Evolutionary conservation across 1,284 basidiomycete species (phyloP), one percentile per base, ranked within the genome.

Genomic region (Amylostereum areolatum): DNA sequence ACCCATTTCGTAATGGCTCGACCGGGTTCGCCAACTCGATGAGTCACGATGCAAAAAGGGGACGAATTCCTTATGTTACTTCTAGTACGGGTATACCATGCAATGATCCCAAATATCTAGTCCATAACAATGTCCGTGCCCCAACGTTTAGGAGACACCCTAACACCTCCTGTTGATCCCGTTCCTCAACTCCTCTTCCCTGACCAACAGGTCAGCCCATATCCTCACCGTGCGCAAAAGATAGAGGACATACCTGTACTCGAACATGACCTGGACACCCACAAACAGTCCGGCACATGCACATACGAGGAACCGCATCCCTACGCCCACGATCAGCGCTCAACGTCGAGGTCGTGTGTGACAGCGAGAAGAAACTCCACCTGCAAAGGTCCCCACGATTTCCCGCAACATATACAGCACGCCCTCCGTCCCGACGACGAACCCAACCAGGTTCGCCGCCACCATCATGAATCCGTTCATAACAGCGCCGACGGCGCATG

Each of bases 361-460:
- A 32, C 7, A 32, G 29, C 11, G 43, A 35, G 40, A 35, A 36
- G n/a, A 25, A 43, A 11, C 10, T 33, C 51, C 53, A 83, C 92
- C 94, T 62, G 80, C 69, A 60, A 71, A 71, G 28, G 79, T 85
- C 1, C 80, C 81, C 35, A 84, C 66, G 30, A 98, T 66, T 64
- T 89, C 73, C 3, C 68, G 55, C 9, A 83, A 64, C 65, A 98
- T 80, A 62, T 89, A 86, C 50, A 71, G 66, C 45, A 89, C 78
- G 1, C 94, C 95, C 9, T 97, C 92, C 1, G 83, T 71, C 2
- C 96, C 96, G 39, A 98, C 77, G 10, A 94, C 95, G 62, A 99
- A 98, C 0, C 97, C 96, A 2, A 99, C 87, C 4, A 99, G 78
- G 64, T 99, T 99, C 32, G 93, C 96, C 0, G 77, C 66, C 81